These are phyloP conservation scores for Orbilia brochopaga DNA, from an alignment of 2,329 filamentous ascomycete genomes.

Conservation along the genomic window DNA sequence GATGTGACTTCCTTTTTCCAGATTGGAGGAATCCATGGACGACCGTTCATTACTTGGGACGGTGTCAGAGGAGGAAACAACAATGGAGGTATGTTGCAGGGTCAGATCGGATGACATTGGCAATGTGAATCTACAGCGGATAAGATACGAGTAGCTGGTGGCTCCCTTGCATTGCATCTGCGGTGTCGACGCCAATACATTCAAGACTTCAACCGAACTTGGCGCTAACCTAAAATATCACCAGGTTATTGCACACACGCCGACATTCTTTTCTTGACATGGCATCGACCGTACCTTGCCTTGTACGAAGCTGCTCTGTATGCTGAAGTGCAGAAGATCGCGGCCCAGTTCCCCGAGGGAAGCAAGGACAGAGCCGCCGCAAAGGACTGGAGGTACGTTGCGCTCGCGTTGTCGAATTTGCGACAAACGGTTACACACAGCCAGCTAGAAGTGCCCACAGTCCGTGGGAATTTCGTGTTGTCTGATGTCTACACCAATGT, in stretches of 20 bases:
- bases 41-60: slow-evolving; percentile 46
- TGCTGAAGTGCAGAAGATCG: slow-evolving; percentile 38
- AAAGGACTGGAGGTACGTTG: slow-evolving; percentile 31
- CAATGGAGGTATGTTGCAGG: slow-evolving; percentile 17
- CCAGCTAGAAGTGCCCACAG: not conserved
- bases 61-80: slow-evolving; percentile 41
- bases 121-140: too few species aligned
- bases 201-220: not conserved
- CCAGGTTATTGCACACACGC: slow-evolving; percentile 79
- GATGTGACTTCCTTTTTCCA: slow-evolving; percentile 76
- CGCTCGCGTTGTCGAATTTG: not conserved
- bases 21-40: slow-evolving; percentile 81
- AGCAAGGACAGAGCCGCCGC: slow-evolving; percentile 24
- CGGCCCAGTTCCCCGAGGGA: slow-evolving; percentile 18
- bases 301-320: slow-evolving; percentile 56
- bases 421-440: not conserved
- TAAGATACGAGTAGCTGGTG: too few species aligned
- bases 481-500: too few species aligned
- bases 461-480: too few species aligned
- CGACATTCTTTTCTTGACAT: slow-evolving; percentile 76
- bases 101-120: too few species aligned
- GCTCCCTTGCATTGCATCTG: too few species aligned
- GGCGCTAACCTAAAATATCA: slow-evolving; percentile 4
- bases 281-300: slow-evolving; percentile 81
- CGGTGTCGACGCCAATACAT: not conserved